A percentile compares a stretch with the other conserved stretches of the same genome.
Conservation (phyloP, 805 yeast genomes). For the Saccharomycopsis capsularis region DNA sequence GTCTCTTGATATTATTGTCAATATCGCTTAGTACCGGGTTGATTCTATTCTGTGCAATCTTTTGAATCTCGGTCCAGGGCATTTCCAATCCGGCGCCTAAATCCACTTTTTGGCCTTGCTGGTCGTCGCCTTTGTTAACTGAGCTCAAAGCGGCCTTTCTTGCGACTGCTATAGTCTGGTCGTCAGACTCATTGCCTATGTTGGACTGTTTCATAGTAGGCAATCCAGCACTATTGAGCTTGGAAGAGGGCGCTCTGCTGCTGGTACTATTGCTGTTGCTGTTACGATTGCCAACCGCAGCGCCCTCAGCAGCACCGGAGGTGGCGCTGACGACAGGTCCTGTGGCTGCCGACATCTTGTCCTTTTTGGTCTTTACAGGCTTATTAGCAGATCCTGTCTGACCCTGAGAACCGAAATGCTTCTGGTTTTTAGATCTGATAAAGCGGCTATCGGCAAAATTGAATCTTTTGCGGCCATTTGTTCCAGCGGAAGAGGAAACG, state of each 20-base stretch:
- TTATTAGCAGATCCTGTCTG: background rate
- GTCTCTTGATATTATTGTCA: background rate
- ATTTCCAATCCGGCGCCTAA: constrained; percentile 9
- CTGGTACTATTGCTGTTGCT: background rate
- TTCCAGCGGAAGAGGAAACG: too few relatives aligned
- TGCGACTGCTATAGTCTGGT: background rate
- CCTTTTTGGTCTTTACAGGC: background rate
- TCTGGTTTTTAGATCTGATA: too few relatives aligned
- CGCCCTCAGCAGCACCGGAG: background rate
- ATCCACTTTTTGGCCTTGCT: constrained; percentile 3
- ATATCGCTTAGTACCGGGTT: constrained; percentile 5
- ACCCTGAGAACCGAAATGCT: too few relatives aligned
- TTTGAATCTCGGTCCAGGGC: constrained; percentile 5
- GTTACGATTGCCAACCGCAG: background rate
- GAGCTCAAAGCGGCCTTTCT: background rate
- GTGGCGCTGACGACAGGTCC: background rate
- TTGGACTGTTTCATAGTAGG: too few relatives aligned
- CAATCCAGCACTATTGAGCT: too few relatives aligned
- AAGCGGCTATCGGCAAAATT: too few relatives aligned
- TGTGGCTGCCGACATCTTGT: background rate
- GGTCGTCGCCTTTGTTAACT: background rate
- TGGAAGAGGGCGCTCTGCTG: too few relatives aligned
- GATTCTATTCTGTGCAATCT: constrained; percentile 12
- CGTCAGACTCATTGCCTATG: too few relatives aligned
- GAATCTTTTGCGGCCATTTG: too few relatives aligned